A percentile compares a stretch with the other conserved stretches of the same genome.
phyloP scores from a whole-genome alignment of 1,284 basidiomycete species.

The Melampsora larici-populina region DNA sequence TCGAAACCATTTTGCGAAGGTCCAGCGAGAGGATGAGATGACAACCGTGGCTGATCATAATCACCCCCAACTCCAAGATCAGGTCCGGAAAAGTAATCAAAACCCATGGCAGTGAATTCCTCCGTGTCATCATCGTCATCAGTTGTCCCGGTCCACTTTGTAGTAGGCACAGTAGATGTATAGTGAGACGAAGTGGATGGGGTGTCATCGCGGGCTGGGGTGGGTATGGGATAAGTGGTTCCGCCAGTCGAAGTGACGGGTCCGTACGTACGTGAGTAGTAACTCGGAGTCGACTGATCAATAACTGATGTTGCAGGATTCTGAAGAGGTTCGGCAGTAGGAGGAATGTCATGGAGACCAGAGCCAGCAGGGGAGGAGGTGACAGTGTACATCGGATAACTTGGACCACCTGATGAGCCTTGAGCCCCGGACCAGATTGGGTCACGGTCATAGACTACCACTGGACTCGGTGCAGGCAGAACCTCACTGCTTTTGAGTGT shows the following conservation, averaged over 20 bases:
- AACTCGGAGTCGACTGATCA: conserved; percentile 19
- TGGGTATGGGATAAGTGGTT: conserved; percentile 7
- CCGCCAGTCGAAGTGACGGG: conserved; percentile 30
- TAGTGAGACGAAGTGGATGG: conserved; percentile 15
- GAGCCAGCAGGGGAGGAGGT: conserved; percentile 31
- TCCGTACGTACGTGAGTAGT: conserved; percentile 42
- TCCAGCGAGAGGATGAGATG: conserved; percentile 25
- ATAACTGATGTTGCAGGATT: conserved; percentile 41
- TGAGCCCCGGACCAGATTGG: conserved; percentile 38
- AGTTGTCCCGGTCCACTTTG: conserved; percentile 15
- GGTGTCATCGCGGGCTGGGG: conserved; percentile 9
- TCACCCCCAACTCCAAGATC: conserved; percentile 36
- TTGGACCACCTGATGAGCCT: conserved; percentile 24
- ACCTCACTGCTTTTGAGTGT: conserved; percentile 71
- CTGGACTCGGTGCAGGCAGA: conserved; percentile 56
- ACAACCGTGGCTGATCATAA: conserved; percentile 24
- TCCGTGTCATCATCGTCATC: conserved; percentile 42
- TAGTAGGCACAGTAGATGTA: conserved; percentile 20
- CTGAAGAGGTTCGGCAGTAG: conserved; percentile 48
- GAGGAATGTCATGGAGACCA: conserved; percentile 58
- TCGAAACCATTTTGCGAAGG: conserved; percentile 29
- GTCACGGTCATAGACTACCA: conserved; percentile 63
- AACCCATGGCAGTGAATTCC: conserved; percentile 44
- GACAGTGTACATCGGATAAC: conserved; percentile 12
- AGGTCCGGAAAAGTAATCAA: conserved; percentile 43